Conservation (phyloP, 2,329 filamentous ascomycete species). For the Xylariales sp. region DNA sequence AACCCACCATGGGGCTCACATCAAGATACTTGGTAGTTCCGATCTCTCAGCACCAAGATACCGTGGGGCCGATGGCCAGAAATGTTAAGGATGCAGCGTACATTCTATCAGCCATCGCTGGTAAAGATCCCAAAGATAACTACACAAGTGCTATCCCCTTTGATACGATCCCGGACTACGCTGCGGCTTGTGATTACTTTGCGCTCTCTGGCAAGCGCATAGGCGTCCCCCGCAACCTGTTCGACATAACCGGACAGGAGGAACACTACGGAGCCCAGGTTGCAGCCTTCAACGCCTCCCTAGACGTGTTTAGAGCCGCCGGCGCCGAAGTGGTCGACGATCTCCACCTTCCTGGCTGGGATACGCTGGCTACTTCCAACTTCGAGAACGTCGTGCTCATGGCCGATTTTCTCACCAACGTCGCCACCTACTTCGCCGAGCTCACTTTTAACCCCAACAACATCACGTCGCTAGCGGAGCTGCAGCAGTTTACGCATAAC, state of each 20-base stretch:
- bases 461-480: conserved; percentile 44
- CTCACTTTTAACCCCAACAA: conserved; percentile 54
- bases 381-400: conserved; percentile 41
- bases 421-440: conserved; percentile 52
- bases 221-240: conserved; percentile 58
- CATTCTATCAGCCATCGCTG: conserved; percentile 59
- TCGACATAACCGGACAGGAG: conserved; percentile 27
- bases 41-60: conserved; percentile 61
- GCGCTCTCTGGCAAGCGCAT: conserved; percentile 55
- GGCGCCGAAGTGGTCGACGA: conserved; percentile 59
- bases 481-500: conserved; percentile 50
- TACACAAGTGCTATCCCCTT: conserved; percentile 59
- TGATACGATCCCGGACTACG: conserved; percentile 53
- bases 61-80: conserved; percentile 59
- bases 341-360: conserved; percentile 52
- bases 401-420: conserved; percentile 55
- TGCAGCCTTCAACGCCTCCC: conserved; percentile 50
- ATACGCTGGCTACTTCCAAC: conserved; percentile 26
- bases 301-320: conserved; percentile 46
- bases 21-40: conserved; percentile 61
- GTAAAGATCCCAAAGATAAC: conserved; percentile 56
- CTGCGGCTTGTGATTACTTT: conserved; percentile 48
- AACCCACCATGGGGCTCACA: conserved; percentile 62
- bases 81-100: conserved; percentile 63
- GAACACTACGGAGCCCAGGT: conserved; percentile 22